Evolutionary conservation across 83 land plant genomes (phyloP).

Genomic region (Larix sibirica): DNA sequence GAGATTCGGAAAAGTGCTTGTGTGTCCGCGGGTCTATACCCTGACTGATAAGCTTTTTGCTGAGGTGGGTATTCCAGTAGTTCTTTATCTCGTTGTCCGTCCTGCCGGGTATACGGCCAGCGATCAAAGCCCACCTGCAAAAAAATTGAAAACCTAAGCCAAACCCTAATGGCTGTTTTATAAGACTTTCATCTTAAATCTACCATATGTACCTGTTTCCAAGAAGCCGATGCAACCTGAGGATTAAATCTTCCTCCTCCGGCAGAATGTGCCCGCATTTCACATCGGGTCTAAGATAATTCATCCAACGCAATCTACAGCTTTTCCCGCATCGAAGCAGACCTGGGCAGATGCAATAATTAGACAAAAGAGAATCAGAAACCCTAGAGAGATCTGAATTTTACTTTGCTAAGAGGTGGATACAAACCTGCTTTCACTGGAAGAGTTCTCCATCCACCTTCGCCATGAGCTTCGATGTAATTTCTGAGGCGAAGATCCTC

Average conservation of each 20-base stretch:
- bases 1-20: constrained; percentile 15
- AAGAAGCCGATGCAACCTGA: constrained; percentile 11
- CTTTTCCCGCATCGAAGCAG: constrained; percentile 46
- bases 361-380: background rate
- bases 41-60: constrained; percentile 39
- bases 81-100: constrained; percentile 30
- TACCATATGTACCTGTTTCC: constrained; percentile 1
- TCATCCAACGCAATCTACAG: constrained; percentile 46
- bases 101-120: constrained; percentile 37
- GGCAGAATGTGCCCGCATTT: constrained; percentile 6
- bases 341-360: background rate
- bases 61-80: constrained; percentile 26
- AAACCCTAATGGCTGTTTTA: background rate
- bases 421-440: constrained; percentile 28
- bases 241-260: constrained; percentile 8
- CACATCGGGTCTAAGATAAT: constrained; percentile 26
- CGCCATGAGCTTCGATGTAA: constrained; percentile 24
- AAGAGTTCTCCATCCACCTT: constrained; percentile 22
- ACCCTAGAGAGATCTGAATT: background rate
- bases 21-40: constrained; percentile 41
- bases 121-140: constrained; percentile 41
- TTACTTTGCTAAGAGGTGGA: background rate
- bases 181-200: no score
- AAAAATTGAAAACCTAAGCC: background rate
- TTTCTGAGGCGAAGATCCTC: constrained; percentile 21